Conservation (phyloP, 768 basidiomycete species). For the Boletus vinaceobasis region DNA sequence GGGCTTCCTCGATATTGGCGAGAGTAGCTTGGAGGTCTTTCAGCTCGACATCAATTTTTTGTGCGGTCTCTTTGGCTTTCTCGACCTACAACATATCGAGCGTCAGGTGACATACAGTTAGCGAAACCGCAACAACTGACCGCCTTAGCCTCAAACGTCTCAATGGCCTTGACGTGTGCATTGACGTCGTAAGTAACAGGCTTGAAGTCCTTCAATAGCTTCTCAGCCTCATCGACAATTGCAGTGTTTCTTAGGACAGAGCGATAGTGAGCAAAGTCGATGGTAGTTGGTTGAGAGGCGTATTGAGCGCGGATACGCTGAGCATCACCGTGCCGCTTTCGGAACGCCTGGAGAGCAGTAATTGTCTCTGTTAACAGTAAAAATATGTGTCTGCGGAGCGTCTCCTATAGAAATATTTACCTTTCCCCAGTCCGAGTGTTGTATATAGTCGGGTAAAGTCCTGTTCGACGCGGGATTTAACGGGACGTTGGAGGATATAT, state of each 20-base stretch:
- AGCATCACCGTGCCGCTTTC: conserved; percentile 91
- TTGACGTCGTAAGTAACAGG: conserved; percentile 90
- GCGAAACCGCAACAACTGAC: conserved; percentile 45
- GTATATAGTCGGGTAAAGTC: conserved; percentile 83
- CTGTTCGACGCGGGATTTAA: conserved; percentile 37
- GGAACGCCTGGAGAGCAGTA: conserved; percentile 87
- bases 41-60: conserved; percentile 88
- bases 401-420: conserved; percentile 33
- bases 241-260: conserved; percentile 88
- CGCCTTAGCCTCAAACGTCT: conserved; percentile 94
- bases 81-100: conserved; percentile 52
- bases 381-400: neutral
- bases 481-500: neutral
- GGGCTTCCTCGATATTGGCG: conserved; percentile 94
- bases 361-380: conserved; percentile 66
- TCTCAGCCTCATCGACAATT: conserved; percentile 91
- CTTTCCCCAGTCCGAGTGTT: conserved; percentile 82
- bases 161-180: conserved; percentile 90
- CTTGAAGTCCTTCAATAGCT: conserved; percentile 83
- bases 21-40: conserved; percentile 90
- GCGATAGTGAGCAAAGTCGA: conserved; percentile 93
- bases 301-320: conserved; percentile 66
- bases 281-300: conserved; percentile 67
- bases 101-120: conserved; percentile 3
- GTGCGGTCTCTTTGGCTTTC: conserved; percentile 84